Percentiles rank a stretch among this genome's conserved stretches.
These are phyloP conservation scores for Collybia sordida DNA, from an alignment of 768 basidiomycete species.

Conservation along the genomic window DNA sequence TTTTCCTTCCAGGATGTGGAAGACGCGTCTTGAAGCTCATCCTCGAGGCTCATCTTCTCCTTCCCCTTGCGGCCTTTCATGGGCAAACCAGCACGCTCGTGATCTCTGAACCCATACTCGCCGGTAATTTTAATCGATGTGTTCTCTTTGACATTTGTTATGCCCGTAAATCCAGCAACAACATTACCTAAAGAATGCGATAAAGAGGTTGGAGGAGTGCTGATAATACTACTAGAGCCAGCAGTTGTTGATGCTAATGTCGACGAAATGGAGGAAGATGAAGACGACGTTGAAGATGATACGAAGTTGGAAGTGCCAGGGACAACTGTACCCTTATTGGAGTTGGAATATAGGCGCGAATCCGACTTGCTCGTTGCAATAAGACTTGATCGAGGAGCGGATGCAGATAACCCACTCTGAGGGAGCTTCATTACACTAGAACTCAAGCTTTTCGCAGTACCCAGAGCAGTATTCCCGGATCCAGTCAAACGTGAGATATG, in stretches of 20 bases:
- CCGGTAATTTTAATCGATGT: neutral
- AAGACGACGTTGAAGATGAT: conserved; percentile 46
- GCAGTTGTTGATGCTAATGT: conserved; percentile 34
- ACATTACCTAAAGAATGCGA: conserved; percentile 47
- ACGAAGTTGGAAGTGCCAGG: conserved; percentile 16
- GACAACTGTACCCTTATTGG: conserved; percentile 7
- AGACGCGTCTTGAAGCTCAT: conserved; percentile 28
- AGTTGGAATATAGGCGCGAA: conserved; percentile 11
- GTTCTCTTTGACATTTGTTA: conserved; percentile 27
- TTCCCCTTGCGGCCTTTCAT: conserved; percentile 32
- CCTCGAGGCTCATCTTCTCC: conserved; percentile 27
- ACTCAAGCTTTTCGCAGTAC: conserved; percentile 32
- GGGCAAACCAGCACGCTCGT: conserved; percentile 27
- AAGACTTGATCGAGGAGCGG: conserved; percentile 13
- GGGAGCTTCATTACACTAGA: conserved; percentile 41
- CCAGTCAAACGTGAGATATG: conserved; percentile 34
- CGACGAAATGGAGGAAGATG: conserved; percentile 52
- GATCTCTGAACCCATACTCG: conserved; percentile 10
- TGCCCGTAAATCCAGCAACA: conserved; percentile 39
- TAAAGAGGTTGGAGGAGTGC: conserved; percentile 59
- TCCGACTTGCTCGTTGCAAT: conserved; percentile 3
- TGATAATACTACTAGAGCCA: conserved; percentile 43
- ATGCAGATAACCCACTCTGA: conserved; percentile 33
- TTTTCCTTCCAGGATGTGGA: conserved; percentile 39
- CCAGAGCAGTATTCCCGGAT: conserved; percentile 23